phyloP scores from a whole-genome alignment of 176 grass and related monocot genomes.

The Saccharum spontaneum region DNA sequence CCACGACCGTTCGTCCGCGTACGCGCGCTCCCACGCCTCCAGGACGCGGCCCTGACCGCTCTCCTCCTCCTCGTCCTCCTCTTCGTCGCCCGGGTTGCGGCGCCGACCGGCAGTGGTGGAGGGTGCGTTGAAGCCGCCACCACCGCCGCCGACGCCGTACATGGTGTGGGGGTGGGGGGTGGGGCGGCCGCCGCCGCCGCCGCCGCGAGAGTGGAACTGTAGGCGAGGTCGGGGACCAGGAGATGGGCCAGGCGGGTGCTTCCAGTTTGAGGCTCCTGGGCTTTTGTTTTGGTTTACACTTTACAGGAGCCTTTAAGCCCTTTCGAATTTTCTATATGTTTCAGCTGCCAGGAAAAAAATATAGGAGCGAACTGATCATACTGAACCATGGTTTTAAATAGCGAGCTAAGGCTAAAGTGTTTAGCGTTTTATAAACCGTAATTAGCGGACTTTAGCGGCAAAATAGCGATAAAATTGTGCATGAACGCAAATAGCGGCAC shows the following conservation, averaged over 20 bases:
- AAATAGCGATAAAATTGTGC: too few relatives aligned
- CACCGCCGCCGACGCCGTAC: slow-evolving; percentile 44
- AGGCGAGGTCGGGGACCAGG: slow-evolving; percentile 34
- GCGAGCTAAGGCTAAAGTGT: too few relatives aligned
- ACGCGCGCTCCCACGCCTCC: slow-evolving; percentile 95
- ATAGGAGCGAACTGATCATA: too few relatives aligned
- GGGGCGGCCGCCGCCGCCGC: background rate
- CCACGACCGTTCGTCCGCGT: slow-evolving; percentile 98
- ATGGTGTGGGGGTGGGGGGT: slow-evolving; percentile 6
- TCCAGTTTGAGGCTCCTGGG: slow-evolving; percentile 20
- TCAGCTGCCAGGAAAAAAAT: too few relatives aligned
- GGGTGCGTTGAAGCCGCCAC: slow-evolving; percentile 43
- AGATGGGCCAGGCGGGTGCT: slow-evolving; percentile 30
- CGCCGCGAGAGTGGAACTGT: background rate
- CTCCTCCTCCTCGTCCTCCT: slow-evolving; percentile 75
- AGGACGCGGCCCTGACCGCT: slow-evolving; percentile 53
- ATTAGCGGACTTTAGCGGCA: too few relatives aligned
- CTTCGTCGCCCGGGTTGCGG: slow-evolving; percentile 40
- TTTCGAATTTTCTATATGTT: too few relatives aligned
- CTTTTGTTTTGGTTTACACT: background rate
- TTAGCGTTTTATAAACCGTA: too few relatives aligned
- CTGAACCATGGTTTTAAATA: too few relatives aligned
- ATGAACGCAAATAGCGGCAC: too few relatives aligned
- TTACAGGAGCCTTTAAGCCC: too few relatives aligned
- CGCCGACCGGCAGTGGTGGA: slow-evolving; percentile 20